phyloP scores from a whole-genome alignment of 192 early-diverging fungal genomes.

The Umbelopsis ramanniana region DNA sequence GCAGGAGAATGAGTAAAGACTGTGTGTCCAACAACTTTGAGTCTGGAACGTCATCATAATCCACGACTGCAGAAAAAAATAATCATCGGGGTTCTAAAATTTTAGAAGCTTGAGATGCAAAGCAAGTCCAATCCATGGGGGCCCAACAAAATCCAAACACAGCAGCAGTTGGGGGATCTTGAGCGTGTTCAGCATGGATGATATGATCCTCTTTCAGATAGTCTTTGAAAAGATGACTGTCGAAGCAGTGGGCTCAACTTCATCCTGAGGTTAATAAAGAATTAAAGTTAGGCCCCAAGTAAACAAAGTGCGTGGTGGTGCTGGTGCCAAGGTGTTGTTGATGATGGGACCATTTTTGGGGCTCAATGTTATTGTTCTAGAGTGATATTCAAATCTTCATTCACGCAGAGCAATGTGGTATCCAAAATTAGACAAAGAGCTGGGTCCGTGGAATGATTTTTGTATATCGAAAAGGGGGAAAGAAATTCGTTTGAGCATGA shows the following conservation, averaged over 20 bases:
- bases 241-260: too few species aligned
- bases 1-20: constrained; percentile 16
- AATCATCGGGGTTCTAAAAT: not conserved
- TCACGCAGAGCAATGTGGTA: not conserved
- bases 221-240: too few species aligned
- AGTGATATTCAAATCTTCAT: too few species aligned
- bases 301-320: too few species aligned
- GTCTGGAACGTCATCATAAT: constrained; percentile 20
- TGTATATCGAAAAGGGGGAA: not conserved
- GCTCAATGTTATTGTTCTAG: too few species aligned
- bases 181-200: not conserved
- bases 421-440: not conserved
- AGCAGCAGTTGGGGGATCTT: too few species aligned
- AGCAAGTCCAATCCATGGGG: not conserved
- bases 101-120: not conserved
- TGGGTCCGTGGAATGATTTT: not conserved
- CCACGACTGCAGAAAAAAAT: constrained; percentile 15
- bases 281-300: too few species aligned
- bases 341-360: too few species aligned
- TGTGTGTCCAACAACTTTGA: not conserved
- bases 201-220: too few species aligned
- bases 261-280: too few species aligned
- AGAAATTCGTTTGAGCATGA: too few species aligned
- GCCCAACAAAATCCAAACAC: not conserved
- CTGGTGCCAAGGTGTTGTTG: too few species aligned